Base-by-base conservation (phyloP, 2,329 filamentous ascomycete species). In the Cytospora mali region DNA sequence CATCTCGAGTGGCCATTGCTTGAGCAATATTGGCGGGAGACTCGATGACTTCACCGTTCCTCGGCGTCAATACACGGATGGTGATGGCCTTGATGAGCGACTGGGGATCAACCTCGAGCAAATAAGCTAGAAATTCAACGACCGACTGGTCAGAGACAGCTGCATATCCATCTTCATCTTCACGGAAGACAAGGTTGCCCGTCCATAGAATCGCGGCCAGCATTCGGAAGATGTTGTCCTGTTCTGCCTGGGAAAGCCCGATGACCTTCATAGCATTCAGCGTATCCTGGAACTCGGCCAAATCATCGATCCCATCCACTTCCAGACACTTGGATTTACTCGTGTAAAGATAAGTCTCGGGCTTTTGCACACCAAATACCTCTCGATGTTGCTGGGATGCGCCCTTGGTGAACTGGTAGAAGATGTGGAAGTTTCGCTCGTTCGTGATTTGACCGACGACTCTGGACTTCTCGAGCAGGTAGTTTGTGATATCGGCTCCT, bases 401-500 rank as follows among this genome's bases (percentile, higher is more conserved):
- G 4, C 91, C 93, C 78, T 98, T 99, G 53, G 95, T 92, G 76
- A 98, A 97, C 76, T 99, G 95, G 78, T 99, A 99, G 76, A 99
- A 99, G 71, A 99, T 98, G 78, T 99, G 95, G 77, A 99, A 99
- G 78, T 97, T 98, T 69, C 95, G 88, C 83, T 99, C 95, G 75
- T 97, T 96, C 63, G 80, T 83, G 69, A 98, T 98, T 79, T 98
- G 95, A 18, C 94, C 93, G 11, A 97, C 93, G 21, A 99, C 95
- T 79, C 95, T 86, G 54, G 92, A 89, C 81, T 98, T 98, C 76
- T 99, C 95, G 58, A 99, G 83, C 27, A 99, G 83, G 73, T 99
- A 99, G 76, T 99, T 99, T 73, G 94, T 97, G 77, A 99, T 97
- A 76, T 97, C 95, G 65, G 95, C 95, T 71, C 95, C 95, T 13